Base-by-base conservation (phyloP, 768 basidiomycete genomes). In the Mycena capillaripes region DNA sequence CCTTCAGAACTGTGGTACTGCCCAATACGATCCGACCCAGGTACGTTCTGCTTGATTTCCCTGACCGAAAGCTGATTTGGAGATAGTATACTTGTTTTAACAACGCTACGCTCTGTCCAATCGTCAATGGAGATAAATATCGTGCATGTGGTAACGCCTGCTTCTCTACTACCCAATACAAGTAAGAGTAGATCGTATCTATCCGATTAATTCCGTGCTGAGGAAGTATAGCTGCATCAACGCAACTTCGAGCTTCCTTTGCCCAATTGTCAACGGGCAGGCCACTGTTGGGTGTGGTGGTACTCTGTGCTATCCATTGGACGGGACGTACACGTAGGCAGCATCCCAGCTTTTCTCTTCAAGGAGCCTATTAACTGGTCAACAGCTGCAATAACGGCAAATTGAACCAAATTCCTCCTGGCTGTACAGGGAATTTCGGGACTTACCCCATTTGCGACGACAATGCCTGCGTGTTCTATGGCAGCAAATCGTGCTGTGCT, bases 61-160 rank as follows among this genome's bases (percentile, higher is more conserved):
- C 34, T 36, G 29, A 38, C 34, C 38, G 19, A 25, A 58, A 38
- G 36, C 38, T 58, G 57, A 58, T 58, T 38, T 36, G 36, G n/a
- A 40, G 25, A 58, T 40, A 58, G 57, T 58, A 58, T 23, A 58
- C 57, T 36, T 58, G 57, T 58, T 58, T 38, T 40, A 25, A 17
- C 57, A 58, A 58, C 57, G 36, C 34, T 58, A 58, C 57, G 12
- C 57, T 58, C 57, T 58, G 34, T 58, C 57, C 57, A 36, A 58
- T 58, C 57, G 34, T 58, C 56, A 30, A 56, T 9, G 53, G 53
- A 56, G 29, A 56, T 56, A 11, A 4, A 56, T 38, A 38, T 38
- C 36, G 44, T 6, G 56, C 32, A 57, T 57, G 56, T 57, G 56
- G 56, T 57, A 57, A 23, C 56, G 56, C 56, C 32, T 38, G 36